A percentile compares a stretch with the other conserved stretches of the same genome.
Evolutionary conservation across 2,329 filamentous ascomycete genomes (phyloP).

Genomic region (Xylariales sp.): DNA sequence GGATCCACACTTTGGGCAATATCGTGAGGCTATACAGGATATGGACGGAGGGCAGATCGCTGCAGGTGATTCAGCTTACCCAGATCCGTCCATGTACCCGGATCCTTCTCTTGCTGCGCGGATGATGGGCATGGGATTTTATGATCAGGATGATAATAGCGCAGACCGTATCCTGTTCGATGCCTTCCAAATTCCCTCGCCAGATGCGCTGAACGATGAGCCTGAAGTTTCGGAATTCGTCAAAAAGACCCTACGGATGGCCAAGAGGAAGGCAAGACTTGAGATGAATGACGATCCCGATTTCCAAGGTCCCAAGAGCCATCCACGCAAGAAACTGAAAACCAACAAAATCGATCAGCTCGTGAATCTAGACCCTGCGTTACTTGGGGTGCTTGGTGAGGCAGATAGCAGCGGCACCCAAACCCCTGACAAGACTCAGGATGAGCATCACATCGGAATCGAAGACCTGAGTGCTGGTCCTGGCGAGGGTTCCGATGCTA

Average conservation of each 20-base stretch:
- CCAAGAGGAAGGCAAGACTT: constrained; percentile 47
- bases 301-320: constrained; percentile 38
- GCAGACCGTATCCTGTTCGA: constrained; percentile 57
- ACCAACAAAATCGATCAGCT: constrained; percentile 28
- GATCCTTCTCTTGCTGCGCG: constrained; percentile 46
- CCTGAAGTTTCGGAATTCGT: constrained; percentile 49
- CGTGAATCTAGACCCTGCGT: constrained; percentile 49
- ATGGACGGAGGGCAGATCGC: constrained; percentile 24
- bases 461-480: no score
- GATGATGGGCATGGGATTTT: constrained; percentile 56
- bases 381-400: constrained; percentile 32
- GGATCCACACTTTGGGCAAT: constrained; percentile 8
- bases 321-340: constrained; percentile 37
- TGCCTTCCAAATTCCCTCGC: constrained; percentile 49
- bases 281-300: constrained; percentile 53
- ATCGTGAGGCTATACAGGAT: constrained; percentile 22
- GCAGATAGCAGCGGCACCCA: constrained; percentile 9
- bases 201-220: constrained; percentile 37
- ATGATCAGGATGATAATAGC: constrained; percentile 53
- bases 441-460: constrained; percentile 10
- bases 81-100: constrained; percentile 29
- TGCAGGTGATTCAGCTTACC: constrained; percentile 20
- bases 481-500: constrained; percentile 9
- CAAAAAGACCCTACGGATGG: constrained; percentile 49
- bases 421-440: constrained; percentile 15